Evolutionary conservation across 148 eudicot species (phyloP), one percentile per base, ranked within the genome.

Genomic region (Silene conica): DNA sequence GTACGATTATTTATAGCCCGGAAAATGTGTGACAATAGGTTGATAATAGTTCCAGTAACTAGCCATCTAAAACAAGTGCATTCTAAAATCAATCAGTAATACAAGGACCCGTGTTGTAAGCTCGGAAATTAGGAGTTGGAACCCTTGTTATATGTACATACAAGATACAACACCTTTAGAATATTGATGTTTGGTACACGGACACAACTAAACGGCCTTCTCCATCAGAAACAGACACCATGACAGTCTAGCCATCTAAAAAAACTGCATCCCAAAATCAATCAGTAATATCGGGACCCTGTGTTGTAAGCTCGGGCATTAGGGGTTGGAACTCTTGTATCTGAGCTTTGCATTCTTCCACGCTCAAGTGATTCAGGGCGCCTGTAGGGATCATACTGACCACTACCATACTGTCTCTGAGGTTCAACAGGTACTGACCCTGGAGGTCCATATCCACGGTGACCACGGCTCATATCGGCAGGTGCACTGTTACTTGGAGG

Each of bases 201-300:
- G 3, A 20, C 71, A 67, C 13, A 34, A 41, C 48, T 34, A 38
- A 63, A 63, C 28, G 67, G 67, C 26, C 43, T 25, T 12, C 67
- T 28, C 26, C 26, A 21, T 12, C 50, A 45, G 26, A 67, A 66
- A 66, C 18, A 43, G 31, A 45, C 46, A 45, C 71, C 4, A 11
- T 4, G 18, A 67, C 12, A 19, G 55, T 12, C 56, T 34, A 19
- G 45, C 64, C 50, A 67, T n/a, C 72, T 19, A 67, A 54, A 45
- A 19, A 41, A 23, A 58, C 20, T 5, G 65, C 41, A 34, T 21
- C 38, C 3, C 31, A 43, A 48, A 60, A 15, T 3, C 26, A 38
- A 69, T 85, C 82, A 89, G 74, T 88, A 87, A 78, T 85, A 89
- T 21, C 93, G 98, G 18, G 98, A 86, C 67, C 89, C 86, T 13